Evolutionary conservation across 352 stramenopile species (phyloP), one percentile per base, ranked within the genome.

Genomic region (Globisporangium cylindrosporum): DNA sequence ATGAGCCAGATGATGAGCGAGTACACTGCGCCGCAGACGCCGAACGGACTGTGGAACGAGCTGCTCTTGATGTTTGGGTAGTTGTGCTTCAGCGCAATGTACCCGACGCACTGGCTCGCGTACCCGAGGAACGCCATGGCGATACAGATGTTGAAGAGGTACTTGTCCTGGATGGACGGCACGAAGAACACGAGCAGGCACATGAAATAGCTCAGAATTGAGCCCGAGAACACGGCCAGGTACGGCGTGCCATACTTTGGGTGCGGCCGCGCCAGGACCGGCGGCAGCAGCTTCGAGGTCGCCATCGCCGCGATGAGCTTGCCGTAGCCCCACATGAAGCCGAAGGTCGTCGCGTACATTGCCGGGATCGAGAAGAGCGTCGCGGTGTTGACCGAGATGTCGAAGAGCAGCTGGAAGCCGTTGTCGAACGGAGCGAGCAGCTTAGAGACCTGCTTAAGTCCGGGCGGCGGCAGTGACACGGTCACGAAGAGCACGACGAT

Each of bases 141-240:
- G 43, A 80, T 73, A 61, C 73, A 82, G 18, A 72, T 62, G 55
- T 74, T 78, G 67, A 75, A 82, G 24, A 82, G 24, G 62, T 80
- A 74, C 59, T 64, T 64, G 64, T 67, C 63, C 20, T 32, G 38
- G 27, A 73, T 49, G 18, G 60, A 29, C 6, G 51, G 68, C 43
- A 58, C 38, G 29, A 68, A 76, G 62, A 68, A 70, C 27, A 74
- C 59, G 51, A 75, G 41, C 34, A 80, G 49, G 29, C 70, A 76
- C 25, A 80, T 38, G 22, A 57, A 38, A 46, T 75, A 78, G 29
- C 67, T 67, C 1, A 81, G 36, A 6, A 69, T 36, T 1, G 70
- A 78, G 29, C 73, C 72, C 14, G 57, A 66, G 14, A 69, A n/a
- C 10, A 78, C n/a, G 2, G 65, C 73, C n/a, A 63, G 43, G 22